Conservation (phyloP, 1,139 yeast species). For the Magnusiomyces fungicola region DNA sequence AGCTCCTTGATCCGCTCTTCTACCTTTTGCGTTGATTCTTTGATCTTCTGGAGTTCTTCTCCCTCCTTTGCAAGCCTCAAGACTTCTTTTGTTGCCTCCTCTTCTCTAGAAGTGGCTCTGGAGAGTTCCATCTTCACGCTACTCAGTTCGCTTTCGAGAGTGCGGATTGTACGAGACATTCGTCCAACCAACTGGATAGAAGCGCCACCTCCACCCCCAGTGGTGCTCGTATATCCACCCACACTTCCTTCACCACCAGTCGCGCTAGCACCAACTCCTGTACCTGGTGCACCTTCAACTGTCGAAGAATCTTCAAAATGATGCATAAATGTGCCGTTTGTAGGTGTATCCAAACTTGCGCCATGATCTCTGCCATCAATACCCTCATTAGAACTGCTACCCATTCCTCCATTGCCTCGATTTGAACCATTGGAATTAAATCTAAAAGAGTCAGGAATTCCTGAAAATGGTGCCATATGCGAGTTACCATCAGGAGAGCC, state of each 20-base stretch:
- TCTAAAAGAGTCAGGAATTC: background rate
- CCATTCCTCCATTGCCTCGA: too few relatives aligned
- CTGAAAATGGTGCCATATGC: background rate
- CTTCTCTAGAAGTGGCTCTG: slow-evolving; percentile 50
- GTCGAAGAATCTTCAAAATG: background rate
- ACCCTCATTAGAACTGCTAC: background rate
- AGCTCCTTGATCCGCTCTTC: slow-evolving; percentile 36
- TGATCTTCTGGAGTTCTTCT: slow-evolving; percentile 39
- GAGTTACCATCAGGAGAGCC: background rate
- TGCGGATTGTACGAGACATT: slow-evolving; percentile 65
- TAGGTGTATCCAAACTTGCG: background rate
- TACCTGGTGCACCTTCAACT: background rate
- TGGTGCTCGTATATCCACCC: slow-evolving; percentile 20
- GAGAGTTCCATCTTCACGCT: slow-evolving; percentile 58
- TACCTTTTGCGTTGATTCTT: slow-evolving; percentile 36
- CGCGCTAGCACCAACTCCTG: background rate
- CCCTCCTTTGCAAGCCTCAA: slow-evolving; percentile 50
- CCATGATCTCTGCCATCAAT: background rate
- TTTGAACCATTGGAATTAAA: background rate
- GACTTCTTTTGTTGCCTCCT: slow-evolving; percentile 59
- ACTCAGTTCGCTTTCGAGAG: slow-evolving; percentile 69
- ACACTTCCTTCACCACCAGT: background rate
- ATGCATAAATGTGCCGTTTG: background rate
- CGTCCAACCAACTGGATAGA: slow-evolving; percentile 62
- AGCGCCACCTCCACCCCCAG: slow-evolving; percentile 30